phyloP scores from a whole-genome alignment of 2,329 filamentous ascomycete genomes.

The Fonsecaea monophora region DNA sequence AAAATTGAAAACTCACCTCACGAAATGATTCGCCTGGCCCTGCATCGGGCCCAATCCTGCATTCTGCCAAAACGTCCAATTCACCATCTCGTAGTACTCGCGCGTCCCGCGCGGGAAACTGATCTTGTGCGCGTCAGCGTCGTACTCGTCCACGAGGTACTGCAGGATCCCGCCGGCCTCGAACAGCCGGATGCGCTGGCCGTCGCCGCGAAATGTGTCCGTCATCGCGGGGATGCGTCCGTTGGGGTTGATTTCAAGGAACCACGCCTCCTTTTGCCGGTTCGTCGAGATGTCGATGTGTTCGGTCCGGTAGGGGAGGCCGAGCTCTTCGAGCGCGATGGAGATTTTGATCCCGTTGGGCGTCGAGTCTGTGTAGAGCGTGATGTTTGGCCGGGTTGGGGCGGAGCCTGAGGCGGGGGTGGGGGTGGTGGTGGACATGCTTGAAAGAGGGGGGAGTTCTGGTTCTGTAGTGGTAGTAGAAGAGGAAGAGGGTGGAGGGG shows the following conservation, averaged over 20 bases:
- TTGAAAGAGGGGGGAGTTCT: not conserved
- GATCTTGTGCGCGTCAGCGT: slow-evolving; percentile 80
- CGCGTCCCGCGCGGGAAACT: slow-evolving; percentile 74
- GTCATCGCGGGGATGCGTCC: slow-evolving; percentile 88
- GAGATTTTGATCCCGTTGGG: slow-evolving; percentile 91
- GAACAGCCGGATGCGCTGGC: slow-evolving; percentile 71
- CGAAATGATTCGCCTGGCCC: slow-evolving; percentile 83
- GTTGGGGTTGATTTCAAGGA: slow-evolving; percentile 90
- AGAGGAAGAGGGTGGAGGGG: too few species aligned
- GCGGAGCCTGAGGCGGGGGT: slow-evolving; percentile 24
- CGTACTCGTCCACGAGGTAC: slow-evolving; percentile 83
- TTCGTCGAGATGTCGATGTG: slow-evolving; percentile 64
- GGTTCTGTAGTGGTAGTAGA: too few species aligned
- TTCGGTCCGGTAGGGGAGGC: slow-evolving; percentile 51
- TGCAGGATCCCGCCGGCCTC: slow-evolving; percentile 84
- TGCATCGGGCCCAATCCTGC: slow-evolving; percentile 84
- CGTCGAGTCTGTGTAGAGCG: slow-evolving; percentile 80
- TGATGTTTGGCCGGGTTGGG: slow-evolving; percentile 58
- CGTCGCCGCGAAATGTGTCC: slow-evolving; percentile 60
- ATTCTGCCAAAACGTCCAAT: slow-evolving; percentile 81
- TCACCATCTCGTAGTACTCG: slow-evolving; percentile 80
- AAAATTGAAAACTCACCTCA: slow-evolving; percentile 41
- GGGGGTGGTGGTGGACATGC: not conserved
- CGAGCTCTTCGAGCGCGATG: slow-evolving; percentile 84
- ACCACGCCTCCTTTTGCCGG: slow-evolving; percentile 85